Conservation (phyloP, 2,329 filamentous ascomycete genomes). For the Ophidiomyces ophidiicola region DNA sequence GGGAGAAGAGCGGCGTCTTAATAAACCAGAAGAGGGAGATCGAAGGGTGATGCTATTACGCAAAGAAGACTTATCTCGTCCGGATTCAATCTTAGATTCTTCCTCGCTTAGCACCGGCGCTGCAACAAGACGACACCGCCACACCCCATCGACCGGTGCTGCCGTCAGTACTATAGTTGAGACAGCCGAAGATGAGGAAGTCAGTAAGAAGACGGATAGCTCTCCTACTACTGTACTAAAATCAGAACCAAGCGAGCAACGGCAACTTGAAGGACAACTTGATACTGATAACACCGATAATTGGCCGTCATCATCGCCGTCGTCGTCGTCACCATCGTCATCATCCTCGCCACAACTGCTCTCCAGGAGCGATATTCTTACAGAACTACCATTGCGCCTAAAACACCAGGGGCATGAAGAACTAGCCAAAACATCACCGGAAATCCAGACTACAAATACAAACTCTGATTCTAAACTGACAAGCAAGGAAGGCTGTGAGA, state of each 20-base stretch:
- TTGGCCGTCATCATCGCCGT: too few species aligned
- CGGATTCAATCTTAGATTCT: constrained; percentile 25
- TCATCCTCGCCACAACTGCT: too few species aligned
- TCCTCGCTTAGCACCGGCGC: constrained; percentile 43
- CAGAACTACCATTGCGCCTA: too few species aligned
- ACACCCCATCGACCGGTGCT: constrained; percentile 59
- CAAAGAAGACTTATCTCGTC: constrained; percentile 31
- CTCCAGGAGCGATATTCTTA: too few species aligned
- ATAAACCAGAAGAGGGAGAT: constrained; percentile 3
- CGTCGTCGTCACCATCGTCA: too few species aligned
- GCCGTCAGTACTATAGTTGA: constrained; percentile 67
- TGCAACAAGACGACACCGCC: constrained; percentile 59
- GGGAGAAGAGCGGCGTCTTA: constrained; percentile 35
- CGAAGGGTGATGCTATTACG: constrained; percentile 23
- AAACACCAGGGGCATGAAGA: too few species aligned
- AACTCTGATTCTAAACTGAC: too few species aligned
- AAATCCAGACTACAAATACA: too few species aligned
- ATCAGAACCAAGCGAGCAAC: background rate
- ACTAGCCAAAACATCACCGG: too few species aligned
- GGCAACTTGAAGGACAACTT: background rate
- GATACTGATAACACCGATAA: too few species aligned
- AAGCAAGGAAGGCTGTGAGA: background rate
- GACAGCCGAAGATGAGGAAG: constrained; percentile 33
- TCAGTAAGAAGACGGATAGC: background rate
- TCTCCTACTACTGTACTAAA: background rate